Percentiles rank a stretch among this genome's conserved stretches.
phyloP scores from a whole-genome alignment of 768 basidiomycete genomes.

The Suillus bovinus region DNA sequence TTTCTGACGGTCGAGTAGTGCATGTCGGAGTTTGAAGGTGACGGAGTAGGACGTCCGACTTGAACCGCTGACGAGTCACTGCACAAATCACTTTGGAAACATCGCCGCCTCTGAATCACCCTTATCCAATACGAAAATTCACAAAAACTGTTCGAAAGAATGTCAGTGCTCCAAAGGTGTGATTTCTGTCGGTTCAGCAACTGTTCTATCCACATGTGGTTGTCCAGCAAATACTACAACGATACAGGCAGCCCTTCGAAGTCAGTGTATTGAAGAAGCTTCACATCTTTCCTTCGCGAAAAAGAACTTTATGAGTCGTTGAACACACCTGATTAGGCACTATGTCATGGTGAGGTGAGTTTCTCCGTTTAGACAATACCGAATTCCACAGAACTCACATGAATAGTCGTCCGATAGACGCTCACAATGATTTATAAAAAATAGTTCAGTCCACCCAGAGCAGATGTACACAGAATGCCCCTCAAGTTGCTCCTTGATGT shows the following conservation, averaged over 20 bases:
- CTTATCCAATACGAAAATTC: not conserved
- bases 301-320: not conserved
- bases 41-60: no score
- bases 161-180: not conserved
- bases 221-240: not conserved
- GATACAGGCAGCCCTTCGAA: not conserved
- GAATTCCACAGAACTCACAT: conserved; percentile 9
- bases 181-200: not conserved
- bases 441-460: conserved; percentile 80
- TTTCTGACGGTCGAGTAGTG: no score
- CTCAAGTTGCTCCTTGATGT: conserved; percentile 83
- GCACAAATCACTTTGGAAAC: not conserved
- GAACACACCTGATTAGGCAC: conserved; percentile 72
- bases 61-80: no score
- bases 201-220: not conserved
- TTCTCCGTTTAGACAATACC: not conserved
- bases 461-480: conserved; percentile 97
- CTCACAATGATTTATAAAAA: conserved; percentile 94
- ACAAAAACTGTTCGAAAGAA: not conserved
- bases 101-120: no score
- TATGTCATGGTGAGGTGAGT: conserved; percentile 82
- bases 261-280: not conserved
- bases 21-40: no score
- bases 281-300: not conserved
- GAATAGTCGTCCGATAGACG: conserved; percentile 93